These are phyloP conservation scores for Geotrichum reessii DNA, from an alignment of 1,139 yeast species.

Conservation along the genomic window DNA sequence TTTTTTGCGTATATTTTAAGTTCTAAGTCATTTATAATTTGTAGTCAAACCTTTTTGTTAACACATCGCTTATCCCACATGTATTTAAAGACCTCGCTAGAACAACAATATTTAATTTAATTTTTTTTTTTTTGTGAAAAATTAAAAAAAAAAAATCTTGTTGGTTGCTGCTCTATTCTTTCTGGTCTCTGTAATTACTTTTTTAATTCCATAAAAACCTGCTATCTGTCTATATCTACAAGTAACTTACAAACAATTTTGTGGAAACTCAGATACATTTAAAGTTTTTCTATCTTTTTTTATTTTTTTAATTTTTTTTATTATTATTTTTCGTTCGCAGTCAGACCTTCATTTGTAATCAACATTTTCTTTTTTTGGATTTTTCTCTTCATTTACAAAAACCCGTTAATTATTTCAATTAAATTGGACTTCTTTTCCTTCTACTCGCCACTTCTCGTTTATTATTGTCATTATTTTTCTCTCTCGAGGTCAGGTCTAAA, in stretches of 20 bases:
- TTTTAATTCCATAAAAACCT: not conserved
- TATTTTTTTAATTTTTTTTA: not conserved
- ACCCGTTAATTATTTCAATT: not conserved
- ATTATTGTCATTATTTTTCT: not conserved
- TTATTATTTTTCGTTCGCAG: not conserved
- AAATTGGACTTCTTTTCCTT: not conserved
- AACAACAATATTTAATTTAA: not conserved
- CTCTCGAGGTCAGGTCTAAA: not conserved
- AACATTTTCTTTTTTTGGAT: not conserved
- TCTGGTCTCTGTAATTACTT: not conserved
- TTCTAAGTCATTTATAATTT: too few species aligned
- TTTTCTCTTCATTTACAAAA: not conserved
- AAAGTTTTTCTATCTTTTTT: not conserved
- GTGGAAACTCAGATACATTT: not conserved
- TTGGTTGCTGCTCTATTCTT: not conserved
- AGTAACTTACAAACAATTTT: not conserved
- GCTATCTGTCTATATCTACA: not conserved
- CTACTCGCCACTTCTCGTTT: not conserved
- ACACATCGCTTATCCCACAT: not conserved
- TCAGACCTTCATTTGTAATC: not conserved
- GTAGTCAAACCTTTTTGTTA: too few species aligned
- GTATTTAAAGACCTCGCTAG: not conserved
- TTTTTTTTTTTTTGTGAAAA: not conserved
- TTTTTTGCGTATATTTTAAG: too few species aligned
- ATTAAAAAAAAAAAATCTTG: too few species aligned